Conservation (phyloP, 2,329 filamentous ascomycete species). For the Alternaria tenuissima region DNA sequence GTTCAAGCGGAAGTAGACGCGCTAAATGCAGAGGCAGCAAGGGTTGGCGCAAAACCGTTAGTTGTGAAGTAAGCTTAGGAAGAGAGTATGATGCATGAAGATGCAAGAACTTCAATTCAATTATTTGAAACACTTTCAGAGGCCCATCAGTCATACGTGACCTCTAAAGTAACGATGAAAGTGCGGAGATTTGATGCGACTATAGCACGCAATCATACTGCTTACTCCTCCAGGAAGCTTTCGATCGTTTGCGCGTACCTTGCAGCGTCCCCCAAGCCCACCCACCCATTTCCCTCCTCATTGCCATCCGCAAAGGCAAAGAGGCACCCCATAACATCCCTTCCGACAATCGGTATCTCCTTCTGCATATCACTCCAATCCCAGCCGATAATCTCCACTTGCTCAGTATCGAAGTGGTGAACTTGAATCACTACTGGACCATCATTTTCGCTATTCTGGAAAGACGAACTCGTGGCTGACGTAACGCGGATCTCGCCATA, state of each 20-base stretch:
- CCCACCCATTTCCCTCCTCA: constrained; percentile 34
- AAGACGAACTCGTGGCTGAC: constrained; percentile 30
- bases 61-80: not conserved
- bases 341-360: constrained; percentile 31
- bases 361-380: constrained; percentile 52
- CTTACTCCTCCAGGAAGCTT: not conserved
- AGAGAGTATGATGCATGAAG: not conserved
- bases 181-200: not conserved
- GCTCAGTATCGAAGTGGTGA: constrained; percentile 59
- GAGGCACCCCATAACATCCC: constrained; percentile 27
- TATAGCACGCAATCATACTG: not conserved
- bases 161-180: not conserved
- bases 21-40: constrained; percentile 59
- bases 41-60: constrained; percentile 45
- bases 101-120: not conserved
- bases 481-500: constrained; percentile 31
- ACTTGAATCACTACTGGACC: constrained; percentile 57
- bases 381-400: constrained; percentile 56
- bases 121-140: no score
- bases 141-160: not conserved
- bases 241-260: not conserved
- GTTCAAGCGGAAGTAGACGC: constrained; percentile 57
- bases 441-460: constrained; percentile 35
- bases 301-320: constrained; percentile 34
- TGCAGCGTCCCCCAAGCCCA: constrained; percentile 37